Base-by-base conservation (phyloP, 306 rosid genomes). In the Vigna nakashimae region DNA sequence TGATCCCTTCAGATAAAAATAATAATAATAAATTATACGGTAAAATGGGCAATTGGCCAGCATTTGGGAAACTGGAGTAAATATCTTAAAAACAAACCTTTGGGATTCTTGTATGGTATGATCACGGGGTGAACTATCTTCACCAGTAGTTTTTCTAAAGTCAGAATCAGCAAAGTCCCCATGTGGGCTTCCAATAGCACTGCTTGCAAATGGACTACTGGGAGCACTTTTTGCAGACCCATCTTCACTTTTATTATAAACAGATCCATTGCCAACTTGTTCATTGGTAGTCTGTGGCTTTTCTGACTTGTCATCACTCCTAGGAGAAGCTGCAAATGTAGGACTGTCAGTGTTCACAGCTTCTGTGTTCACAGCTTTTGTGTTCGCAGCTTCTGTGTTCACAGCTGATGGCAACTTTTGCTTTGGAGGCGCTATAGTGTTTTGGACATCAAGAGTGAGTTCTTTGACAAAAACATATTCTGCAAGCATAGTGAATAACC, bases 401-500 rank as follows among this genome's bases (percentile, higher is more conserved):
- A 76, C 80, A 43, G 48, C 71, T 30, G 51, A 22, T 1, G 79
- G 82, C 63, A 82, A 73, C 80, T 91, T 96, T 84, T 90, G 91
- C 60, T 83, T 93, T 38, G 93, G 93, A 65, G 96, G 94, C 0
- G 89, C 98, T 34, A 86, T 49, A 78, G 78, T 79, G 85, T 96
- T 96, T 80, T 89, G 85, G 81, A 93, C 96, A 69, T 91, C 92
- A 66, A 93, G 91, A 60, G 97, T 93, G 82, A 93, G 91, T 86
- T 96, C 98, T 87, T 91, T 89, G 76, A 91, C 97, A 11, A 90
- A 83, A 73, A 92, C 74, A 78, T 90, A 96, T 76, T 94, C 99
- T 96, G 94, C 85, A 73, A 65, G 64, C 69, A 73, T 36, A 45
- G 71, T 74, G 69, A 83, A 65, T 65, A 59, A 83, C 69, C 73